These are phyloP conservation scores for Tephrocybe sp. DNA, from an alignment of 768 basidiomycete genomes.

Conservation along the genomic window DNA sequence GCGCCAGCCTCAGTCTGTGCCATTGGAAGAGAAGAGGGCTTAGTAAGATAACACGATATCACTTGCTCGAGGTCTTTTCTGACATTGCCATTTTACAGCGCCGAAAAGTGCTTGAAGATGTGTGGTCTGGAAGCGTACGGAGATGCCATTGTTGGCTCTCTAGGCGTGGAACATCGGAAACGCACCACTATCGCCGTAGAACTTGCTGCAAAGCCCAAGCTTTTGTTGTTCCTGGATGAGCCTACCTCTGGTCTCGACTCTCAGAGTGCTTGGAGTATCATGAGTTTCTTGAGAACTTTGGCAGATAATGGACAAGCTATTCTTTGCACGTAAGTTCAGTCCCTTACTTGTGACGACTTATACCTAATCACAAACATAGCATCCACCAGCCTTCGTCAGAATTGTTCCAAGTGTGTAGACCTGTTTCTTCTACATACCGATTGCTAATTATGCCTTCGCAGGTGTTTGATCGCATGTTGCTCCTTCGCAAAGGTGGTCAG, in stretches of 20 bases:
- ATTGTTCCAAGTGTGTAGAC: conserved; percentile 60
- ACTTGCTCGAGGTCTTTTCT: not conserved
- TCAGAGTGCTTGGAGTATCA: conserved; percentile 82
- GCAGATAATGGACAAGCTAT: conserved; percentile 85
- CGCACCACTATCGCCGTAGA: conserved; percentile 86
- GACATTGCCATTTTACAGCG: conserved; percentile 1
- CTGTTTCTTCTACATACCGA: not conserved
- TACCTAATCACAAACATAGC: conserved; percentile 20
- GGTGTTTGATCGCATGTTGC: conserved; percentile 71
- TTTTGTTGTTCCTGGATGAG: conserved; percentile 85
- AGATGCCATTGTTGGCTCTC: conserved; percentile 66
- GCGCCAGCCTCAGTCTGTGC: conserved; percentile 66
- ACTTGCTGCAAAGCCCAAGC: conserved; percentile 80
- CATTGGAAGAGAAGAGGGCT: conserved; percentile 71
- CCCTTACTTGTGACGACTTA: not conserved
- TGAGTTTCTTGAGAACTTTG: conserved; percentile 70
- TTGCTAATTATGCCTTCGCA: conserved; percentile 13
- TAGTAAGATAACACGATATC: too few relatives aligned
- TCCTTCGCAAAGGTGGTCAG: conserved; percentile 77
- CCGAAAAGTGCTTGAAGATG: conserved; percentile 31
- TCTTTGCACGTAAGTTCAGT: conserved; percentile 67
- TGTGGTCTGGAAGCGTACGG: conserved; percentile 64
- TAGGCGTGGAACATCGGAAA: conserved; percentile 73
- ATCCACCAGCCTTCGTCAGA: conserved; percentile 78
- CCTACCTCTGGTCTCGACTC: conserved; percentile 88